Base-by-base conservation (phyloP, 1,284 basidiomycete species). In the Trametes versicolor region DNA sequence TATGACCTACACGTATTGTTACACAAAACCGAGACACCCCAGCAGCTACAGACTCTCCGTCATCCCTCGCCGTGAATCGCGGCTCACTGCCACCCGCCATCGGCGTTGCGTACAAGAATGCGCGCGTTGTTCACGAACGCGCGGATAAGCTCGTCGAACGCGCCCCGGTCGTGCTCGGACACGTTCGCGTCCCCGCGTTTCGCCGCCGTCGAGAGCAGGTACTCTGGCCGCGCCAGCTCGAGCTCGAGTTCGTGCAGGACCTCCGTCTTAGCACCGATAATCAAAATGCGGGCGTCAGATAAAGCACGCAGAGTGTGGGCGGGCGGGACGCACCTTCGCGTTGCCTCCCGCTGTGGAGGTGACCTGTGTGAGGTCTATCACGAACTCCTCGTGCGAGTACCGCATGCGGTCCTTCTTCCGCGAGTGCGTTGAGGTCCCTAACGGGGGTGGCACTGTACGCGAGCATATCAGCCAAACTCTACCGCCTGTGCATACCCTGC, bases 321-420 rank as follows among this genome's bases (percentile, higher is more conserved):
- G 32, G 52, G 45, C 47, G 61, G 55, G 34, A 41, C 57, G 63
- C 75, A 91, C 90, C 55, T 84, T 81, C 65, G 77, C 77, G 63
- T 78, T 82, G 0, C 83, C 76, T 10, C 82, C 77, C 13, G 76
- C 69, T 36, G 79, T 79, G 15, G 89, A 82, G 8, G 87, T 88
- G 55, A 99, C 97, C 77, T 97, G 95, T 0, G 97, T 99, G 52
- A 99, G 84, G 79, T 99, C 97, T 68, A 99, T 92, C 71, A 86
- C 86, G 76, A 95, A 96, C 67, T 97, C 90, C 79, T 98, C 95
- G 78, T 99, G 97, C 2, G 89, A 82, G 76, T 99, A 99, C 70
- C 93, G 94, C 73, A 98, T 84, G 41, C 98, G 85, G 77, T 99
- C 96, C 80, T 98, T 99, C 79, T 86, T 85, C 66, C 94, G 87